A percentile compares a stretch with the other conserved stretches of the same genome.
phyloP scores from a whole-genome alignment of 2,329 filamentous ascomycete genomes.

The Aciculosporium take region DNA sequence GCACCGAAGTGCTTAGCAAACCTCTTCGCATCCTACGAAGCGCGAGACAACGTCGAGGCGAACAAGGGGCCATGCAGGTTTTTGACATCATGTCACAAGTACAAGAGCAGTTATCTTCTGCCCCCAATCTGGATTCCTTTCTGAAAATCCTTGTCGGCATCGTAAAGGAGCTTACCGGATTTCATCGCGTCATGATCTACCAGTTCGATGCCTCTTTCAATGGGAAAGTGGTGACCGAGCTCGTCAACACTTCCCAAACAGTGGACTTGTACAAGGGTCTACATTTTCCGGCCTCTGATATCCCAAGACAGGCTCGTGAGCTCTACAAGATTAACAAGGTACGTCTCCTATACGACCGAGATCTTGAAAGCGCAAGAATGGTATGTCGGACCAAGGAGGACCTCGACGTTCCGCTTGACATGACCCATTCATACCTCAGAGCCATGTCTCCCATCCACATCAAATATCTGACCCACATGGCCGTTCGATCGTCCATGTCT shows the following conservation, averaged over 20 bases:
- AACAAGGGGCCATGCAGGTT: slow-evolving; percentile 75
- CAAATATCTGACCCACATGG: slow-evolving; percentile 81
- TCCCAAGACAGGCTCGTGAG: slow-evolving; percentile 73
- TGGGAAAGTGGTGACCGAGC: slow-evolving; percentile 73
- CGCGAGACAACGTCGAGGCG: slow-evolving; percentile 59
- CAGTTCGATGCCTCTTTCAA: slow-evolving; percentile 77
- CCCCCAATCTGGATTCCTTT: slow-evolving; percentile 55
- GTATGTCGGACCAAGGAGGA: slow-evolving; percentile 67
- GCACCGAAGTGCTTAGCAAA: slow-evolving; percentile 60
- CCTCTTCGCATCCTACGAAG: slow-evolving; percentile 65
- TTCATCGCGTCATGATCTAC: slow-evolving; percentile 86
- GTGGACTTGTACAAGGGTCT: slow-evolving; percentile 77
- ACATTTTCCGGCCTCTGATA: slow-evolving; percentile 79
- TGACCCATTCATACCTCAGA: slow-evolving; percentile 71
- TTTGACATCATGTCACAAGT: slow-evolving; percentile 89
- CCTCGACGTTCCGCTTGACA: slow-evolving; percentile 60
- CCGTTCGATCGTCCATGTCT: slow-evolving; percentile 85
- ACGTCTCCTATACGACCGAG: slow-evolving; percentile 71
- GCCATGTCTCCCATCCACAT: slow-evolving; percentile 86
- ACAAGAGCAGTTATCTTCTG: slow-evolving; percentile 68
- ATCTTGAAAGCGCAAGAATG: slow-evolving; percentile 63
- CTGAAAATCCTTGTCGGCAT: slow-evolving; percentile 73
- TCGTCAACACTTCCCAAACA: slow-evolving; percentile 67
- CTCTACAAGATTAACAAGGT: slow-evolving; percentile 85
- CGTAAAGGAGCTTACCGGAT: slow-evolving; percentile 78